Evolutionary conservation across 176 grass and related monocot species (phyloP).

Genomic region (Phragmites australis): DNA sequence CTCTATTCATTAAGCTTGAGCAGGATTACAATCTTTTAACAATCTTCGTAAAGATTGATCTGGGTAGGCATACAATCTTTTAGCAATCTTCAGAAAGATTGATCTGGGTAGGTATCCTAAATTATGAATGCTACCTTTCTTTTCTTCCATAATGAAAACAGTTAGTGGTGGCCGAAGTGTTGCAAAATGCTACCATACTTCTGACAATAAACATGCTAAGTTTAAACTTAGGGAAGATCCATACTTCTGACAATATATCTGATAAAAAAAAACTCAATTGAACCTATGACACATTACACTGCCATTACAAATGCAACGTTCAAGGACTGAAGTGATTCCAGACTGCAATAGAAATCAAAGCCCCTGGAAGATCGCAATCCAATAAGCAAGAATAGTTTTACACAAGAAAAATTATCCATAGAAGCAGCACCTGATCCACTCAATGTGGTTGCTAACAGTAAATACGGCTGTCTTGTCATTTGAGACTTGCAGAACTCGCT

Average conservation of each 20-base stretch:
- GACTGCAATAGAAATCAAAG: not conserved
- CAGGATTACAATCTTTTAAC: no score
- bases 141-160: slow-evolving; percentile 42
- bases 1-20: no score
- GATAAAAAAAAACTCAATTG: not conserved
- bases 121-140: slow-evolving; percentile 26
- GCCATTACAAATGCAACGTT: not conserved
- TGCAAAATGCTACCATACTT: slow-evolving; percentile 2
- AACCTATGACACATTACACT: not conserved
- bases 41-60: no score
- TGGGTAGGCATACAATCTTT: no score
- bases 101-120: slow-evolving; percentile 39
- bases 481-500: slow-evolving; percentile 54
- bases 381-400: not conserved
- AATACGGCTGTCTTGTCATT: slow-evolving; percentile 36
- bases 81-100: slow-evolving; percentile 29
- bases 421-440: slow-evolving; percentile 4
- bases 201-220: not conserved
- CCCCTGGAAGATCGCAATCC: not conserved
- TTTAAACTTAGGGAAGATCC: not conserved
- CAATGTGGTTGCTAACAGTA: not conserved
- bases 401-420: not conserved
- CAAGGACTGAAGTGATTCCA: not conserved
- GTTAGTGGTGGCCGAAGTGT: slow-evolving; percentile 11
- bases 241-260: not conserved